Percentiles rank a stretch among this genome's conserved stretches.
These are phyloP conservation scores for Melanomma pulvis-pyrius DNA, from an alignment of 495 filamentous ascomycete species.

Conservation along the genomic window DNA sequence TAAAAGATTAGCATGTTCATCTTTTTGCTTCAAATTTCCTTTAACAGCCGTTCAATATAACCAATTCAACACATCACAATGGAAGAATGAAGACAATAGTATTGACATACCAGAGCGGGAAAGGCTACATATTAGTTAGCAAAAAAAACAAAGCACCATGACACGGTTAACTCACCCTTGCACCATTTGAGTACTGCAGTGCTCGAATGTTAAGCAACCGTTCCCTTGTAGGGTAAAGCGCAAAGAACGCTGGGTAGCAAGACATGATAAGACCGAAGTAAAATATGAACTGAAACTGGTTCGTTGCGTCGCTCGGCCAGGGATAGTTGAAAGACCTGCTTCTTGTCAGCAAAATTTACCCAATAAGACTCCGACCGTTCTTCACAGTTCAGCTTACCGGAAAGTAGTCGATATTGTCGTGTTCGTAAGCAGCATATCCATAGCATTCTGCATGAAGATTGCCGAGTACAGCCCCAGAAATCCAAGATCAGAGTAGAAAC, in stretches of 20 bases:
- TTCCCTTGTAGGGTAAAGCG: conserved; percentile 81
- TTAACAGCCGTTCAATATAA: too few species aligned
- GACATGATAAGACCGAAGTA: conserved; percentile 77
- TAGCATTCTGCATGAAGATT: conserved; percentile 8
- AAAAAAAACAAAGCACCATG: too few species aligned
- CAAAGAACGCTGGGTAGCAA: conserved; percentile 80
- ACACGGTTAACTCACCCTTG: too few species aligned
- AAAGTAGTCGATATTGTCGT: conserved; percentile 42
- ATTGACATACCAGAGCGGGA: conserved; percentile 80
- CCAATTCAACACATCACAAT: too few species aligned
- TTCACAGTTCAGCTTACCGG: too few species aligned
- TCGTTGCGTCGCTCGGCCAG: conserved; percentile 61
- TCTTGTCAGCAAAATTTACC: conserved; percentile 1
- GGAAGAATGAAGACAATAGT: too few species aligned
- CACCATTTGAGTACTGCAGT: conserved; percentile 49
- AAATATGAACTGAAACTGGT: conserved; percentile 72
- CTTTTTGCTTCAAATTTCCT: too few species aligned
- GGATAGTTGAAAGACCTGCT: conserved; percentile 68
- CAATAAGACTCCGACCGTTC: conserved; percentile 65
- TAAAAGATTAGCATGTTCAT: too few species aligned
- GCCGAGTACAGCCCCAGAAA: neutral
- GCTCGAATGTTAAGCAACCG: conserved; percentile 49
- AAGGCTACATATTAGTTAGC: too few species aligned
- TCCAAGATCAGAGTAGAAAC: conserved; percentile 52
- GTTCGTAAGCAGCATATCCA: conserved; percentile 54